phyloP scores from a whole-genome alignment of 345 rosid species.

The Salix dunnii region DNA sequence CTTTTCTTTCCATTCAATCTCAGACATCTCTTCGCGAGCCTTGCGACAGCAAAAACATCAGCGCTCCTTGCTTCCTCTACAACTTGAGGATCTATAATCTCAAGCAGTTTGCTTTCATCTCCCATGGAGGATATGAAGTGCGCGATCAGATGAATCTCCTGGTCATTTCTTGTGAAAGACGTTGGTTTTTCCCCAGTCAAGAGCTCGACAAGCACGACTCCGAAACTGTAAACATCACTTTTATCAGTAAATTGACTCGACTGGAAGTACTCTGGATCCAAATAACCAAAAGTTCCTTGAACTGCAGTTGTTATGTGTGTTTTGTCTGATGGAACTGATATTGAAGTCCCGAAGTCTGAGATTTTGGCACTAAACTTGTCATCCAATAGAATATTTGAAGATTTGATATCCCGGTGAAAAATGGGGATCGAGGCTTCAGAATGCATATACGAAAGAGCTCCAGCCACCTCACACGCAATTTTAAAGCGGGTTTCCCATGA shows the following conservation, averaged over 20 bases:
- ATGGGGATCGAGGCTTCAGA: slow-evolving; percentile 14
- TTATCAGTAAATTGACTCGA: slow-evolving; percentile 15
- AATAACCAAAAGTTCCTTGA: slow-evolving; percentile 30
- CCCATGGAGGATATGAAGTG: slow-evolving; percentile 10
- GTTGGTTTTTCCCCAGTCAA: slow-evolving; percentile 17
- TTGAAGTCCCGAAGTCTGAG: slow-evolving; percentile 24
- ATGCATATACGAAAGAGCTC: slow-evolving; percentile 16
- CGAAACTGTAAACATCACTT: slow-evolving; percentile 26
- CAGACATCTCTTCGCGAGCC: slow-evolving; percentile 6
- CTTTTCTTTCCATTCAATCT: slow-evolving; percentile 5
- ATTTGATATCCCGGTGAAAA: slow-evolving; percentile 16
- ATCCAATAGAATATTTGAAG: slow-evolving; percentile 23
- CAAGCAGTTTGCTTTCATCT: not conserved
- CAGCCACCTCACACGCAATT: slow-evolving; percentile 17
- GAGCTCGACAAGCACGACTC: slow-evolving; percentile 19
- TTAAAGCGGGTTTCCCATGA: slow-evolving; percentile 18
- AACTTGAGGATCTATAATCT: not conserved
- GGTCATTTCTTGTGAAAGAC: slow-evolving; percentile 6
- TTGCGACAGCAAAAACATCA: not conserved
- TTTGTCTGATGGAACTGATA: slow-evolving; percentile 5
- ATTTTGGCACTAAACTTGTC: slow-evolving; percentile 15
- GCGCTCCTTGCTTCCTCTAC: not conserved
- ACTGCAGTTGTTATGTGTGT: slow-evolving; percentile 23
- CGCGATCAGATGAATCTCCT: not conserved
- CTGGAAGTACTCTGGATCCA: slow-evolving; percentile 20